Percentiles rank a stretch among this genome's conserved stretches.
phyloP scores from a whole-genome alignment of 169 alveolate genomes.

The Cystoisospora suis region DNA sequence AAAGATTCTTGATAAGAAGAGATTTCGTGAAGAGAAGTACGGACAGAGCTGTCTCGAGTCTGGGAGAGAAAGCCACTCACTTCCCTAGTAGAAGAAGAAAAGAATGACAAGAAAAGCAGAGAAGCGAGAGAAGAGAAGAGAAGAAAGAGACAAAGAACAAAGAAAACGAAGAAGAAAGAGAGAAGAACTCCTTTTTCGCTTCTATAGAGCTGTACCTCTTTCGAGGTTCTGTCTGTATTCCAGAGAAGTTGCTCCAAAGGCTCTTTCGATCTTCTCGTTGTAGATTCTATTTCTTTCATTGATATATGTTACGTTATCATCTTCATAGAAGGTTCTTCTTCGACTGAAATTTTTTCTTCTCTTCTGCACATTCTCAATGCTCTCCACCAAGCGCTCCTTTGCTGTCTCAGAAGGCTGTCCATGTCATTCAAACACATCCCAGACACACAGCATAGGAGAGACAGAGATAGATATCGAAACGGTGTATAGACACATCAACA shows the following conservation, averaged over 20 bases:
- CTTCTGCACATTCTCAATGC: slow-evolving; percentile 57
- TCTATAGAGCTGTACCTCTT: slow-evolving; percentile 88
- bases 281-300: slow-evolving; percentile 86
- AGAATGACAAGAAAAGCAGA: neutral
- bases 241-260: slow-evolving; percentile 82
- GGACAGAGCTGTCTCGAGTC: neutral
- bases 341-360: slow-evolving; percentile 81
- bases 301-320: slow-evolving; percentile 88
- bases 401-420: slow-evolving; percentile 73
- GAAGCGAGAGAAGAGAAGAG: neutral
- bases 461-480: neutral
- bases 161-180: neutral
- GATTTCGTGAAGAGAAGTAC: neutral
- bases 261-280: slow-evolving; percentile 86
- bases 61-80: neutral
- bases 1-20: neutral
- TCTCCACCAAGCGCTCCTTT: slow-evolving; percentile 73
- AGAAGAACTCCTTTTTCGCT: neutral
- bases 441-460: neutral
- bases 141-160: neutral
- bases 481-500: too few relatives aligned
- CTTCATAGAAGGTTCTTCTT: slow-evolving; percentile 82
- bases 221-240: slow-evolving; percentile 89
- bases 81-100: neutral
- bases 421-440: neutral